These are phyloP conservation scores for Aspergillus ochraceus DNA, from an alignment of 2,329 filamentous ascomycete genomes.

Conservation along the genomic window DNA sequence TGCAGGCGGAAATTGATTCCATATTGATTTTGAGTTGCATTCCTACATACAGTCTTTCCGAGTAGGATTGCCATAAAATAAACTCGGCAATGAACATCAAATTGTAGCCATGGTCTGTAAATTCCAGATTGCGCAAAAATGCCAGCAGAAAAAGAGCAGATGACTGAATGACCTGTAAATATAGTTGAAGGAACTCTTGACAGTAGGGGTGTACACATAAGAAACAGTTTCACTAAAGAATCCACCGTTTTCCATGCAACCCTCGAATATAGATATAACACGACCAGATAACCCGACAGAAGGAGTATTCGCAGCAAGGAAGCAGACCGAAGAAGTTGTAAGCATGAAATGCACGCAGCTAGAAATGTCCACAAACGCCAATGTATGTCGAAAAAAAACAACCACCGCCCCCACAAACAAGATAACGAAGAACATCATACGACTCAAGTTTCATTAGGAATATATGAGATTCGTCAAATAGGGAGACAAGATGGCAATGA, in stretches of 20 bases:
- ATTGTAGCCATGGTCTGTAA: background rate
- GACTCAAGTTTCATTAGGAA: conserved; percentile 11
- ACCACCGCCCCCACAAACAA: conserved; percentile 4
- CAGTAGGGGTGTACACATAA: background rate
- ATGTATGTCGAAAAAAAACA: conserved; percentile 3
- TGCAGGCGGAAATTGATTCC: background rate
- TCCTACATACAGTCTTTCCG: background rate
- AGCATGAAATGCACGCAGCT: background rate
- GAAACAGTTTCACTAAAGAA: background rate
- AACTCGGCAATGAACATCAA: background rate
- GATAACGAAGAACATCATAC: conserved; percentile 10
- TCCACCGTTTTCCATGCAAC: background rate
- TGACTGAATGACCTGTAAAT: background rate
- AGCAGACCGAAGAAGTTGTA: background rate
- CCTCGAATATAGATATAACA: background rate
- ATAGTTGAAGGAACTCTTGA: background rate
- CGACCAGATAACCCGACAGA: conserved; percentile 4
- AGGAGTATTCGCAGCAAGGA: conserved; percentile 6
- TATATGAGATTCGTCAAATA: conserved; percentile 11
- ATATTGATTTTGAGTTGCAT: background rate
- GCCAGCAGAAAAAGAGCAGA: background rate
- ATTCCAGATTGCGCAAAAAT: background rate
- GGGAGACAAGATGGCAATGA: conserved; percentile 5
- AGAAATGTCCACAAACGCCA: background rate
- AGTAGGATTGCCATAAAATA: background rate